Base-by-base conservation (phyloP, 2,329 filamentous ascomycete genomes). In the Fusarium luffae region DNA sequence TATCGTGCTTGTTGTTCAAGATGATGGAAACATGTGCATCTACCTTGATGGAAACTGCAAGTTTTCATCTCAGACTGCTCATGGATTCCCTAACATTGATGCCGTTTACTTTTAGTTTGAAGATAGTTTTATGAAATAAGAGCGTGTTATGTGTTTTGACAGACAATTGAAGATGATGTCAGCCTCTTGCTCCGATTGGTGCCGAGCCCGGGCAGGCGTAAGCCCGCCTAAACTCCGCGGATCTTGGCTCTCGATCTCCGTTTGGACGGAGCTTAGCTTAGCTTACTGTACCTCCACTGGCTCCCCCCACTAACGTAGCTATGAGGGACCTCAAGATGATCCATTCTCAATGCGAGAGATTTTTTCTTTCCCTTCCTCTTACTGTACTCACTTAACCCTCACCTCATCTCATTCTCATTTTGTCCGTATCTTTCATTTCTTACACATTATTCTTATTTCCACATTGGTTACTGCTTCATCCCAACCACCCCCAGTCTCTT, bases 211-310 rank as follows among this genome's bases (percentile, higher is more conserved):
- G n/a, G 10, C 40, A 40, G 44, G 49, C 54, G 40, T 60, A 70
- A 70, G 68, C 54, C 68, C 59, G 59, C 68, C 63, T 61, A 61
- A 70, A 70, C 63, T 70, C 68, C 68, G 68, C 68, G 40, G 42
- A 47, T 46, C 19, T 19, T 21, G 68, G 56, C 56, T 37, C 18
- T n/a, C 18, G 34, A 7, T 37, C 34, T 37, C 34, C 34, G 34
- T 37, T 37, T 37, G 34, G 32, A 12, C 32, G 67, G 30, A 46
- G 46, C 43, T 70, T 61, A 61, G 57, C 41, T 50, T 48, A 58
- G 62, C 37, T 69, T 68, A 46, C 25, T 25, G 25, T 25, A 25
- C 60, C 43, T 28, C 27, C 27, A 28, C 27, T 63, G 34, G 34
- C 9, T 21, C 16, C 10, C 47, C 48, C 40, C 41, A 55, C 59